phyloP scores from a whole-genome alignment of 2,329 filamentous ascomycete species.

The Penicillium sp. region DNA sequence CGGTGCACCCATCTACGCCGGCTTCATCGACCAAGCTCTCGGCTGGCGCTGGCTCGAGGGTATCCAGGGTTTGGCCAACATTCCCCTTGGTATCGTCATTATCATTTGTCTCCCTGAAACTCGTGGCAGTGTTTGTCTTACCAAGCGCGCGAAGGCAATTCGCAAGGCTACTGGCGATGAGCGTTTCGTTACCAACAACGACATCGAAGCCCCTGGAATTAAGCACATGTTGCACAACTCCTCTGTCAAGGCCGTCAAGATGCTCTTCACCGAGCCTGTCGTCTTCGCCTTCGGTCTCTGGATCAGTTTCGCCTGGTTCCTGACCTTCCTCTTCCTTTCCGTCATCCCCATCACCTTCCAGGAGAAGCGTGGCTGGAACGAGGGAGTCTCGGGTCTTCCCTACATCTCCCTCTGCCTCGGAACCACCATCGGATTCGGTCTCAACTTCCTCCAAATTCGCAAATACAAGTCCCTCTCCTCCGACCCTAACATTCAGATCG shows the following conservation, averaged over 20 bases:
- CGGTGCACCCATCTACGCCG: conserved; percentile 54
- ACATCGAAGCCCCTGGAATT: conserved; percentile 52
- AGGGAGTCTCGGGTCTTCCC: conserved; percentile 52
- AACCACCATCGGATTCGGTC: conserved; percentile 50
- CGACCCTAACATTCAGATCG: conserved; percentile 32
- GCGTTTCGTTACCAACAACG: conserved; percentile 52
- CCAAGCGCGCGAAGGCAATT: conserved; percentile 51
- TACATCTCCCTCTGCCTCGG: conserved; percentile 54
- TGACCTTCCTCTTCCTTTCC: conserved; percentile 56
- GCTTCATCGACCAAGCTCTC: conserved; percentile 54
- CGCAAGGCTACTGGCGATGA: conserved; percentile 51
- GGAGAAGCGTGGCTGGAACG: conserved; percentile 54
- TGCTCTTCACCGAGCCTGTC: conserved; percentile 52
- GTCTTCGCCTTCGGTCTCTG: conserved; percentile 53
- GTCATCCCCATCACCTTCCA: conserved; percentile 53
- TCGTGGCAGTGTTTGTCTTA: conserved; percentile 49
- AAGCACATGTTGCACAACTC: conserved; percentile 45
- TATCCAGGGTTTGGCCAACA: conserved; percentile 53
- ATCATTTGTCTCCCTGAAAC: conserved; percentile 50
- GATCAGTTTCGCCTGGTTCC: conserved; percentile 56
- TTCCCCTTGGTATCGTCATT: conserved; percentile 49
- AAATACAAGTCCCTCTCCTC: conserved; percentile 50
- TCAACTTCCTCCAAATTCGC: conserved; percentile 53
- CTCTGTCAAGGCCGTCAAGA: conserved; percentile 53
- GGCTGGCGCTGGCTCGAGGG: conserved; percentile 57